Base-by-base conservation (phyloP, 305 asterid genomes). In the Fraxinus sp. region DNA sequence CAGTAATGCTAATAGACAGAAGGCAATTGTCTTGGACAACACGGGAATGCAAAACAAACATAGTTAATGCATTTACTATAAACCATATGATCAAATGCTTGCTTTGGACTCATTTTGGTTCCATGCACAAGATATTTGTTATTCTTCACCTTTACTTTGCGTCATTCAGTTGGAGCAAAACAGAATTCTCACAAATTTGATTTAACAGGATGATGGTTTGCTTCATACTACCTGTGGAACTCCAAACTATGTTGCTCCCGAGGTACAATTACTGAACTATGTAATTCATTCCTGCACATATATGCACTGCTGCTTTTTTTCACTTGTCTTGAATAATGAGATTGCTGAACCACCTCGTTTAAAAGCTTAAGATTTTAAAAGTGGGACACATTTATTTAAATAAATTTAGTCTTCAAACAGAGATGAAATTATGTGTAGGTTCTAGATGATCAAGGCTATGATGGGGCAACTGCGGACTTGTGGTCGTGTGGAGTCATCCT, bases 401-500 rank as follows among this genome's bases (percentile, higher is more conserved):
- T 66, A 22, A 70, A 70, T 9, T 28, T 30, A 70, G 24, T 30
- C 39, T 70, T 70, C 22, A 30, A 14, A 70, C 75, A 5, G 77
- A 71, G 41, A 14, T 59, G 26, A 41, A 71, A 43, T 80, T 83
- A 28, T 77, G 10, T 26, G 20, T 84, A 95, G 98, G 98, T 95
- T 36, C 92, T 95, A 22, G 88, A 94, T 41, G 99, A 95, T 88
- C 92, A 81, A 75, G 99, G 99, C 81, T 95, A 94, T 68, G 96
- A 95, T 46, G 98, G 99, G 87, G 92, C 96, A 79, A 85, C 92
- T 33, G 99, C 99, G 7, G 99, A 95, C 84, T 86, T 95, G 90
- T 95, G 99, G 99, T 95, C 99, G 0, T 94, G 99, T 73, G 99
- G 99, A 84, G 99, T 95, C 86, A 90, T 95, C 89, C 93, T 95